Base-by-base conservation (phyloP, 345 rosid species). In the Carallia brachiata region DNA sequence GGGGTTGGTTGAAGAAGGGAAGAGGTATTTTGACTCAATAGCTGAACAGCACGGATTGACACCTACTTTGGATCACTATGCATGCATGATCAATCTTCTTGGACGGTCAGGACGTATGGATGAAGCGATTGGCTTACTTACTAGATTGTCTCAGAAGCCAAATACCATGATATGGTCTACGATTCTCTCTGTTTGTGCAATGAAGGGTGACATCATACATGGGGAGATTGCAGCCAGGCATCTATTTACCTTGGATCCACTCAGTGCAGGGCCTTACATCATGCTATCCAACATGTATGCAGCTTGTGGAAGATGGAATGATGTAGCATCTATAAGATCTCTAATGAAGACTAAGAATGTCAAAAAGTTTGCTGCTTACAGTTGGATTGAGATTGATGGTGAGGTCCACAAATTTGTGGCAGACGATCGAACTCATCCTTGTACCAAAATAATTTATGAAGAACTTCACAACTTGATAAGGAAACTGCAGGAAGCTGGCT, bases 281-380 rank as follows among this genome's bases (percentile, higher is more conserved):
- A 80, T 82, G 76, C 82, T 85, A 60, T 88, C 88, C 58, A 88
- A 88, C 71, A 77, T 85, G 76, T 85, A 84, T 74, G 89, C 92
- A 13, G 76, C 84, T 57, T 60, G 73, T 75, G 86, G 85, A 53
- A 84, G 82, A 71, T 88, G 89, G 92, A 75, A 84, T 32, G 89
- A 84, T 65, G 83, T 85, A 55, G 88, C 89, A 18, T 79, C 76
- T 6, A 70, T 82, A 48, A 85, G 88, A 77, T 79, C 84, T 68
- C 71, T 81, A 63, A 88, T 88, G 92, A 84, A 70, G 70, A 71
- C 74, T 39, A 84, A 71, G 36, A 84, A 85, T 62, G 88, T 82
- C 31, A 88, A 78, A 61, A 88, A 85, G 57, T 79, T 79, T 40
- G 85, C 88, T 32, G 89, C 92, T 47, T 88, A 77, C 75, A 85